These are phyloP conservation scores for Mycena epipterygia DNA, from an alignment of 768 basidiomycete species.

Conservation along the genomic window DNA sequence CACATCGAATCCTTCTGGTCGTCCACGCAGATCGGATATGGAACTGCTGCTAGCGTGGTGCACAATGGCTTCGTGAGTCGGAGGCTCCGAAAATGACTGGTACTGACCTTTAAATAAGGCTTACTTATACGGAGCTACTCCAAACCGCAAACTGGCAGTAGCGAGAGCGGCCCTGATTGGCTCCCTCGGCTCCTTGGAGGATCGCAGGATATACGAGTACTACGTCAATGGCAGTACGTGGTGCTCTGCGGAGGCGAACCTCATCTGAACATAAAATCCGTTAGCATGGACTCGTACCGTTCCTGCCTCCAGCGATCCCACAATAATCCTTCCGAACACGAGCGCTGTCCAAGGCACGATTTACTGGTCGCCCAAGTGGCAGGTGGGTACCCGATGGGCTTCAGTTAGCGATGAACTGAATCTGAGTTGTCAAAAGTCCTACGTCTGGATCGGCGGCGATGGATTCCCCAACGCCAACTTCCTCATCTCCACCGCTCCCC, in stretches of 20 bases:
- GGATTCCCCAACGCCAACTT: slow-evolving; percentile 31
- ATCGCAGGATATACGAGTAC: slow-evolving; percentile 25
- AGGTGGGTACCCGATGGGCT: not conserved
- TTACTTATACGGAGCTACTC: slow-evolving; percentile 22
- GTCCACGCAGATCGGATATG: too few relatives aligned
- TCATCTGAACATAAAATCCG: too few relatives aligned
- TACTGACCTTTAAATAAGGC: slow-evolving; percentile 2
- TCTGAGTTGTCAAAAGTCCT: slow-evolving; percentile 7
- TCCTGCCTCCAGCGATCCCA: too few relatives aligned
- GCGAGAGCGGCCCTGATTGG: slow-evolving; percentile 10
- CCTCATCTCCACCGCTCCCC: slow-evolving; percentile 26
- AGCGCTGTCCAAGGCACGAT: too few relatives aligned
- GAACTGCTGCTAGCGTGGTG: slow-evolving; percentile 14
- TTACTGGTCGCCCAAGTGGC: not conserved
- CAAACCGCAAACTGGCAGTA: slow-evolving; percentile 9
- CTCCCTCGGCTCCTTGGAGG: not conserved
- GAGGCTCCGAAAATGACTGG: too few relatives aligned
- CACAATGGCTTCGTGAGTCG: slow-evolving; percentile 13
- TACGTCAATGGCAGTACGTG: slow-evolving; percentile 25
- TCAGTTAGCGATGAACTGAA: too few relatives aligned
- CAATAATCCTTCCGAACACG: too few relatives aligned
- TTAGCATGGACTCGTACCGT: too few relatives aligned
- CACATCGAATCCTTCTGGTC: slow-evolving; percentile 16
- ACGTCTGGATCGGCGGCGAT: slow-evolving; percentile 34
- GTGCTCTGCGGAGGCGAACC: not conserved